Evolutionary conservation across 768 basidiomycete species (phyloP).

Genomic region (Suillus spraguei): DNA sequence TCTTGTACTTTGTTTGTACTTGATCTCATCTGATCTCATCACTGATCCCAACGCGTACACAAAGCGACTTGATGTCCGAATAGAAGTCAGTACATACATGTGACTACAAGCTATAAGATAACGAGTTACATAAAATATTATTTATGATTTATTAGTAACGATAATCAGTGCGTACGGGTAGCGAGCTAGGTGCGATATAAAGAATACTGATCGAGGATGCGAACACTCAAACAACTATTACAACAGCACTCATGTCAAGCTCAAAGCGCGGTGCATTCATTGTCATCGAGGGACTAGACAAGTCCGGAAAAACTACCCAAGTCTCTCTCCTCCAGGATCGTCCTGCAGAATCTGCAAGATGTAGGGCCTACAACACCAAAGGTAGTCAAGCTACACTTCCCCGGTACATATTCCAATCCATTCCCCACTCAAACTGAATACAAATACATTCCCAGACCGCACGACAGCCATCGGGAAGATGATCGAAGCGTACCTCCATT

Average conservation of each 20-base stretch:
- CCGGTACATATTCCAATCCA: slow-evolving; percentile 52
- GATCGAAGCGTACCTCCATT: slow-evolving; percentile 91
- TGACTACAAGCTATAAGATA: too few relatives aligned
- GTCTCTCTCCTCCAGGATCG: slow-evolving; percentile 58
- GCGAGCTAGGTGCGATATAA: too few relatives aligned
- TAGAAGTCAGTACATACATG: too few relatives aligned
- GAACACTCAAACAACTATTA: too few relatives aligned
- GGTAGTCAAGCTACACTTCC: slow-evolving; percentile 80
- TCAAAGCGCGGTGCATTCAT: slow-evolving; percentile 73
- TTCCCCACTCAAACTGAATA: neutral
- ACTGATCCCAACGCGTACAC: slow-evolving; percentile 2
- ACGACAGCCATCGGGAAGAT: slow-evolving; percentile 89
- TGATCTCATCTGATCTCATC: slow-evolving; percentile 1
- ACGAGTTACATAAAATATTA: too few relatives aligned
- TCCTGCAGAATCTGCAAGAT: slow-evolving; percentile 40
- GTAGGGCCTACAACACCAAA: slow-evolving; percentile 11
- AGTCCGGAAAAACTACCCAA: slow-evolving; percentile 94
- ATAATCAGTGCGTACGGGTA: too few relatives aligned
- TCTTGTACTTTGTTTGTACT: too few relatives aligned
- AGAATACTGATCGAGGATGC: too few relatives aligned
- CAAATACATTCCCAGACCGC: slow-evolving; percentile 57
- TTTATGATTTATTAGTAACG: too few relatives aligned
- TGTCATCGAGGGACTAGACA: slow-evolving; percentile 94
- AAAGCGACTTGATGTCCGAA: neutral
- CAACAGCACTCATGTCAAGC: slow-evolving; percentile 9